A percentile compares a stretch with the other conserved stretches of the same genome.
phyloP scores from a whole-genome alignment of 2,329 filamentous ascomycete species.

The Colletotrichum tabaci region DNA sequence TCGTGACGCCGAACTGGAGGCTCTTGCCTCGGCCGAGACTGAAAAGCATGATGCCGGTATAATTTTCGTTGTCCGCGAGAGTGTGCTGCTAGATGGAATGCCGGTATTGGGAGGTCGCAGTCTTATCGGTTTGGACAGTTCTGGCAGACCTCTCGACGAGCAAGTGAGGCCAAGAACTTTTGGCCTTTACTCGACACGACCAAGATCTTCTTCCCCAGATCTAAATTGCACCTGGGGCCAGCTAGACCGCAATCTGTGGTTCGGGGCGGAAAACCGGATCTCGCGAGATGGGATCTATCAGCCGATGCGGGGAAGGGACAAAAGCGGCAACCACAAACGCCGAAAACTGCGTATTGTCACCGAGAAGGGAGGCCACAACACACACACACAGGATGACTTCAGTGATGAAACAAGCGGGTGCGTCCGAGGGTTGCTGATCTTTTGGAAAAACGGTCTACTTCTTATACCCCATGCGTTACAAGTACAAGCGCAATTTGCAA shows the following conservation, averaged over 20 bases:
- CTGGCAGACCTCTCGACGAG: too few species aligned
- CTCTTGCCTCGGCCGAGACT: slow-evolving; percentile 24
- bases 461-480: background rate
- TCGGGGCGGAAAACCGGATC: slow-evolving; percentile 5
- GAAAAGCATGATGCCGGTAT: slow-evolving; percentile 15
- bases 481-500: too few species aligned
- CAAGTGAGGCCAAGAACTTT: too few species aligned
- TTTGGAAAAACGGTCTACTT: too few species aligned
- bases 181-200: too few species aligned
- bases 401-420: background rate
- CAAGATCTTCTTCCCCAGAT: background rate
- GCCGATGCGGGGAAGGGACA: slow-evolving; percentile 13
- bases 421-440: background rate
- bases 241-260: background rate
- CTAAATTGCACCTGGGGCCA: background rate
- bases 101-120: too few species aligned
- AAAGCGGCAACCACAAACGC: background rate
- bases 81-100: too few species aligned
- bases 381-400: background rate
- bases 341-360: background rate
- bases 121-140: too few species aligned
- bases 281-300: background rate
- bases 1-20: slow-evolving; percentile 24
- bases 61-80: too few species aligned
- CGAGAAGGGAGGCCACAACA: too few species aligned